Evolutionary conservation across 1,284 basidiomycete species (phyloP), one percentile per base, ranked within the genome.

Genomic region (Heterobasidion irregulare): DNA sequence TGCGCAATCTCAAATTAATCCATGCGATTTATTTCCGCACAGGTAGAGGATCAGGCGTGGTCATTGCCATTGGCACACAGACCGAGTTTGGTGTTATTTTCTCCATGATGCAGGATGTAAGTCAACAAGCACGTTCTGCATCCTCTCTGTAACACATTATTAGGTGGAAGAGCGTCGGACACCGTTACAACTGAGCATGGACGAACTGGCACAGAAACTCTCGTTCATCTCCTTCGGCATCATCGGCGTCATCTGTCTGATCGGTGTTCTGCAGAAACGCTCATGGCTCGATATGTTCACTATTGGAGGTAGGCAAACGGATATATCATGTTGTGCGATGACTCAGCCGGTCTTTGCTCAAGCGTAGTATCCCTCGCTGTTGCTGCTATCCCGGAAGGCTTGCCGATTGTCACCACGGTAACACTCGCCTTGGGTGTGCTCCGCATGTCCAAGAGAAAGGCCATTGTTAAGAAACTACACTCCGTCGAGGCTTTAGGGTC

Each of bases 221-320:
- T 96, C 92, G 7, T 76, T 94, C 36, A 72, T 95, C 56, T 96
- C 93, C 1, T 98, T 99, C 62, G 89, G 82, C 18, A 80, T 98
- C 52, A 99, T 99, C 62, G 95, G 92, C 13, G 70, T 97, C 41
- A 98, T 98, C 57, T 93, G 92, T 67, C 70, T 99, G 53, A 86
- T 98, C 61, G 96, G 96, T 4, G 82, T 96, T 5, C 74, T 86
- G 59, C 95, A 98, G 67, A 76, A 81, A 34, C 78, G 94, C n/a
- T 81, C 88, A 12, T 97, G 94, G 94, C 73, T 98, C 9, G 95
- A 98, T 53, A 98, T 98, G 96, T 98, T 98, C 66, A 98, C 95
- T 9, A 98, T 98, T 61, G 95, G 95, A 75, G 92, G 92, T 93
- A 64, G 59, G 69, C 50, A 46, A 35, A 36, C 38, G 12, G 38